Base-by-base conservation (phyloP, 2,329 filamentous ascomycete genomes). In the Zelopaecilomyces penicillatus region DNA sequence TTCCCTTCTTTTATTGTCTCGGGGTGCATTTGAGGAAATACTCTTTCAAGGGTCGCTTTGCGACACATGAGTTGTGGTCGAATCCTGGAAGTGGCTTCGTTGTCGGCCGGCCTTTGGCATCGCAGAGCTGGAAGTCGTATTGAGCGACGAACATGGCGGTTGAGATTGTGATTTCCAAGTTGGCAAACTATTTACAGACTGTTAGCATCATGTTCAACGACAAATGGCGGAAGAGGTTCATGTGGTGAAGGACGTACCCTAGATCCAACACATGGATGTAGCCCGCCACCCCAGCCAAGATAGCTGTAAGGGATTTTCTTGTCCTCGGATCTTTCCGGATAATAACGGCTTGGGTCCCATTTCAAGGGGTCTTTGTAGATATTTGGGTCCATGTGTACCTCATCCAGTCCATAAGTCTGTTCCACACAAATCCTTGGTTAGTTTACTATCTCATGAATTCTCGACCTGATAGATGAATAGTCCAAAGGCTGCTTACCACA, bases 321-420 rank as follows among this genome's bases (percentile, higher is more conserved):
- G 37, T 75, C 71, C 51, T 78, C 73, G 2, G 64, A 70, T 19
- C 69, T 56, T 1, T 66, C 70, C 1, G 67, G 62, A 1, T 72
- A 47, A 52, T 70, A 78, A 9, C 75, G 59, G 4, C 58, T 56
- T 0, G 76, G 76, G 51, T 78, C 72, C 70, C 70, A 79, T 5
- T 58, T 59, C 1, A 56, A 34, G 0, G 75, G 73, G 19, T 78
- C 59, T 0, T 59, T 49, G 54, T 80, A 80, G 29, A 76, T 58
- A 0, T 62, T 52, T 0, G 67, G 64, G 51, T 79, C 59, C 44
- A 73, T 60, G 49, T 78, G 68, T 1, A 70, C 56, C 31, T 80
- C 71, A n/a, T 64, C 69, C 3, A 70, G 47, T 0, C 64, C 58
- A 51, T 73, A 75, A 2, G 66, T 51, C 49, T 59, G 36, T 19